Evolutionary conservation across 495 filamentous ascomycete genomes (phyloP).

Genomic region (Bryoglossum gracile): DNA sequence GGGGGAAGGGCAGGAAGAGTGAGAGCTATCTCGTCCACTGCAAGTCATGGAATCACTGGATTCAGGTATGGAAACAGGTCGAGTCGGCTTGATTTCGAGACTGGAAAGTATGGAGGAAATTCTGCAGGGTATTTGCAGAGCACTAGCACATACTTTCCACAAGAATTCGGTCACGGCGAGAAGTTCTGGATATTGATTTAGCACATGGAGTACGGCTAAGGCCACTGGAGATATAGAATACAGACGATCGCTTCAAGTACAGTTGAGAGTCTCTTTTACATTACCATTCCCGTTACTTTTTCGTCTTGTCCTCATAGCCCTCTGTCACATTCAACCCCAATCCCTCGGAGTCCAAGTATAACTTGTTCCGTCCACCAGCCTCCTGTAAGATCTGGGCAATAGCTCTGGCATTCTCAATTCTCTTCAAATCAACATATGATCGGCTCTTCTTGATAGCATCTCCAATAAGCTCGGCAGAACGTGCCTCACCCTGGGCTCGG

Average conservation of each 20-base stretch:
- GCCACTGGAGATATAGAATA: constrained; percentile 17
- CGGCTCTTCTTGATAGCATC: constrained; percentile 99
- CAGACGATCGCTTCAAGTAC: constrained; percentile 23
- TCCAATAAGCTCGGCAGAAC: constrained; percentile 95
- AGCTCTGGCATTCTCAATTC: constrained; percentile 89
- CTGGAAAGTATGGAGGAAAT: too few species aligned
- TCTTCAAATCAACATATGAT: constrained; percentile 91
- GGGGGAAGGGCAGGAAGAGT: too few species aligned
- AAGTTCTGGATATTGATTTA: too few species aligned
- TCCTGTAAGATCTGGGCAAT: constrained; percentile 82
- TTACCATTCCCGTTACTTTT: constrained; percentile 23
- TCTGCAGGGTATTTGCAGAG: too few species aligned
- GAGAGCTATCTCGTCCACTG: too few species aligned
- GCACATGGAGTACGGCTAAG: neutral
- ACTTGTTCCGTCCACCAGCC: constrained; percentile 82
- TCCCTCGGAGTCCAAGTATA: constrained; percentile 84
- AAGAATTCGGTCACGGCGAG: too few species aligned
- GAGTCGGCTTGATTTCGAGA: too few species aligned
- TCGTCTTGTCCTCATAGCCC: constrained; percentile 26
- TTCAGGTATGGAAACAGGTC: too few species aligned
- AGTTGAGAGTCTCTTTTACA: constrained; percentile 27
- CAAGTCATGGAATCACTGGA: too few species aligned
- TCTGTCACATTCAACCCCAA: constrained; percentile 75
- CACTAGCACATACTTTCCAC: too few species aligned
- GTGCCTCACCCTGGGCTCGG: constrained; percentile 96